Evolutionary conservation across 768 basidiomycete species (phyloP).

Genomic region (Collybia nuda): DNA sequence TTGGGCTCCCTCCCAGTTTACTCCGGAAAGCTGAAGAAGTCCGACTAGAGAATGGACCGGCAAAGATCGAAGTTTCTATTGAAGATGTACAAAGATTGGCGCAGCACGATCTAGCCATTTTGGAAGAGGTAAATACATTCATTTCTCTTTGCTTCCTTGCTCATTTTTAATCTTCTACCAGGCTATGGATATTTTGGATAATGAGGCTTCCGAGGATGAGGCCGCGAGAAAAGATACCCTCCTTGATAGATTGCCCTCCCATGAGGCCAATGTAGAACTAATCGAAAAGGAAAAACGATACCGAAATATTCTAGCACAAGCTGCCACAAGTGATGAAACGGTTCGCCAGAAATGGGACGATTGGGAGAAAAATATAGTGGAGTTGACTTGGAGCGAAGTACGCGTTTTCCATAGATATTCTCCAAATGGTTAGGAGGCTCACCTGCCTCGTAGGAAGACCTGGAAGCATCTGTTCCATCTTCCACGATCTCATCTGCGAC

Average conservation of each 20-base stretch:
- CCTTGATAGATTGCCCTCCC: conserved; percentile 62
- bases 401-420: conserved; percentile 18
- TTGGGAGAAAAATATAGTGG: conserved; percentile 73
- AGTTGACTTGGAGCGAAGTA: conserved; percentile 69
- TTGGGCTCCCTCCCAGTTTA: conserved; percentile 87
- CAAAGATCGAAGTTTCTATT: conserved; percentile 67
- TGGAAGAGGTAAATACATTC: conserved; percentile 65
- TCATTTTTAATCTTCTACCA: conserved; percentile 24
- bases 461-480: conserved; percentile 70
- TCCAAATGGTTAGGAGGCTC: background rate
- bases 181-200: conserved; percentile 90
- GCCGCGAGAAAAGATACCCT: conserved; percentile 51
- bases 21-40: conserved; percentile 86
- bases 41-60: conserved; percentile 71
- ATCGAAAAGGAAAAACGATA: conserved; percentile 72
- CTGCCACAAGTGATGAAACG: conserved; percentile 70
- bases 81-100: conserved; percentile 72
- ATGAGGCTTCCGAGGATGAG: conserved; percentile 86
- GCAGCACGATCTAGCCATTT: conserved; percentile 52
- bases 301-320: conserved; percentile 67
- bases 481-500: conserved; percentile 41
- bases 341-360: conserved; percentile 86
- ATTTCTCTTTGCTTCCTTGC: background rate
- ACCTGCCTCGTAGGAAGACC: conserved; percentile 44
- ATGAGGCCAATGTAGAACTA: conserved; percentile 76